phyloP scores from a whole-genome alignment of 805 yeast species.

The Lipomyces anomalus region DNA sequence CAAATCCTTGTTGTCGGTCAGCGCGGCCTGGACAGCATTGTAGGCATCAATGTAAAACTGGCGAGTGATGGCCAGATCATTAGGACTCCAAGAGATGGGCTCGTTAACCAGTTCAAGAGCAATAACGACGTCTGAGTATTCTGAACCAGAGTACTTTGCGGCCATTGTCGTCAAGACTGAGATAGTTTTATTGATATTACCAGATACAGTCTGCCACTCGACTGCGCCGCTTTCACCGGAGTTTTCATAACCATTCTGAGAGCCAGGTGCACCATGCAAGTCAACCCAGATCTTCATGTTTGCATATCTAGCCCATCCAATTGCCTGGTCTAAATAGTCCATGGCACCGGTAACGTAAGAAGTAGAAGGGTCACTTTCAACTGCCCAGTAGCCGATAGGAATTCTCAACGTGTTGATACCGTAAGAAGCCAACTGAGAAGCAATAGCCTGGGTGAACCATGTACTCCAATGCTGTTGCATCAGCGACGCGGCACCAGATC shows the following conservation, averaged over 20 bases:
- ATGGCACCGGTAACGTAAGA: conserved; percentile 86
- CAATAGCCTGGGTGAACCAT: conserved; percentile 69
- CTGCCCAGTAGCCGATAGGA: conserved; percentile 93
- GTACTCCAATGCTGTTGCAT: conserved; percentile 69
- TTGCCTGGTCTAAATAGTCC: conserved; percentile 64
- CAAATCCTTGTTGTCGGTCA: conserved; percentile 36
- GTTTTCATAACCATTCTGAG: conserved; percentile 94
- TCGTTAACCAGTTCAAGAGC: conserved; percentile 86
- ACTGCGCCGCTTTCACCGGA: conserved; percentile 71
- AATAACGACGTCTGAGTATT: conserved; percentile 63
- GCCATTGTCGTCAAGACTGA: conserved; percentile 51
- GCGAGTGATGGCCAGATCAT: conserved; percentile 54
- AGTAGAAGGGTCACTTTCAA: conserved; percentile 52
- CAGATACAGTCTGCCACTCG: conserved; percentile 47
- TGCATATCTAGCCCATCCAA: conserved; percentile 63
- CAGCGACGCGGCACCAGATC: conserved; percentile 44
- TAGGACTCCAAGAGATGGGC: conserved; percentile 48
- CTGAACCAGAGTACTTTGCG: conserved; percentile 55
- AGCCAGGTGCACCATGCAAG: conserved; percentile 93
- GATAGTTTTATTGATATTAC: conserved; percentile 49
- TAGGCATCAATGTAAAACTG: conserved; percentile 61
- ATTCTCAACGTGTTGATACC: conserved; percentile 84
- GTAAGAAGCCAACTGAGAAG: conserved; percentile 46
- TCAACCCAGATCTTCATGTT: conserved; percentile 81
- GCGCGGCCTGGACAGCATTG: conserved; percentile 49